A percentile compares a stretch with the other conserved stretches of the same genome.
phyloP scores from a whole-genome alignment of 345 rosid species.

The Lepidium aucheri region DNA sequence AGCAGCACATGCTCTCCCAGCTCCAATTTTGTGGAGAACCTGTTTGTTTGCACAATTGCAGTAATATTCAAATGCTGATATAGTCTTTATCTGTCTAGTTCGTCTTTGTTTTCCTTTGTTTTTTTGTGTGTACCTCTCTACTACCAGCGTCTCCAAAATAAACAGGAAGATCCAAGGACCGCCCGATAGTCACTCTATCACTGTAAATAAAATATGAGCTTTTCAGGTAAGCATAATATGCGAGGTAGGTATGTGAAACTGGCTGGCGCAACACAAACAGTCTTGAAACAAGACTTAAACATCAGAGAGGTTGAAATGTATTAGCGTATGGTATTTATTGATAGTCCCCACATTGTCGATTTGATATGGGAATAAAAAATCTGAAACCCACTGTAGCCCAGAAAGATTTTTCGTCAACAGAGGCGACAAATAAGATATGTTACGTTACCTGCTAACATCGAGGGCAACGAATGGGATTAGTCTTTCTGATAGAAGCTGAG shows the following conservation, averaged over 20 bases:
- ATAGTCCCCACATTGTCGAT: not conserved
- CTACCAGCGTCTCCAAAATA: slow-evolving; percentile 99
- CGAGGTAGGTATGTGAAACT: not conserved
- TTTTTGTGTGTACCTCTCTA: slow-evolving; percentile 57
- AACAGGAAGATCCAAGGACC: slow-evolving; percentile 95
- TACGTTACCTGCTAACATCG: slow-evolving; percentile 82
- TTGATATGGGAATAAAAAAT: not conserved
- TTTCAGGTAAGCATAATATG: not conserved
- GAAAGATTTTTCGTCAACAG: not conserved
- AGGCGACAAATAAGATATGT: not conserved
- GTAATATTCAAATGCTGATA: not conserved
- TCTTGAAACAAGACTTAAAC: not conserved
- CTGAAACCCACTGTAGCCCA: not conserved
- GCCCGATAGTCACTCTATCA: slow-evolving; percentile 91
- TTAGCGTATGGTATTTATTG: not conserved
- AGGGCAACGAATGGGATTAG: slow-evolving; percentile 97
- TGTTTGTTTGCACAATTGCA: slow-evolving; percentile 20
- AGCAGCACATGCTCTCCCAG: slow-evolving; percentile 95
- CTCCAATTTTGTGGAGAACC: slow-evolving; percentile 98
- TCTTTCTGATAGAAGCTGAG: slow-evolving; percentile 97
- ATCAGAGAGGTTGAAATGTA: not conserved
- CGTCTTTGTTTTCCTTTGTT: not conserved
- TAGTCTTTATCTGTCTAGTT: not conserved
- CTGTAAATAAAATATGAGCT: slow-evolving; percentile 37
- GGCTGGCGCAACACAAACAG: not conserved